These are phyloP conservation scores for Amanita pallidorosea DNA, from an alignment of 768 basidiomycete genomes.

Conservation along the genomic window DNA sequence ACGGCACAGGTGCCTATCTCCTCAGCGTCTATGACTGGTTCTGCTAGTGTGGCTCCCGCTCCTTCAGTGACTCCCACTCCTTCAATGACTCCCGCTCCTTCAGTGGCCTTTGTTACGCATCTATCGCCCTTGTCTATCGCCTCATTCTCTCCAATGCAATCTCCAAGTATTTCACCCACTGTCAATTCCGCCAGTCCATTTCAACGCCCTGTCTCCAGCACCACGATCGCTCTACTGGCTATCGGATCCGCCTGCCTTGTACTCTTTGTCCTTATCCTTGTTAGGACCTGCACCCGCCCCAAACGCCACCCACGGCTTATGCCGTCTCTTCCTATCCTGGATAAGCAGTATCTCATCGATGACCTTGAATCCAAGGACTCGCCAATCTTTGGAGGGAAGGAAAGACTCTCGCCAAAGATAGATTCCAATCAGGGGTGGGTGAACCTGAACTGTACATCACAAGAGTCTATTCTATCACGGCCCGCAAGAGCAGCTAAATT, in stretches of 20 bases:
- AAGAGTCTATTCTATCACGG: neutral
- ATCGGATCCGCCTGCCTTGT: slow-evolving; percentile 40
- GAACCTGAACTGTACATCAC: neutral
- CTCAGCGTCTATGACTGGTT: slow-evolving; percentile 10
- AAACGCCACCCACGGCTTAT: slow-evolving; percentile 43
- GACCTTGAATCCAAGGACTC: slow-evolving; percentile 46
- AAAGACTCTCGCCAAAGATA: slow-evolving; percentile 36
- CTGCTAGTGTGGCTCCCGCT: slow-evolving; percentile 7
- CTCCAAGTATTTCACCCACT: neutral
- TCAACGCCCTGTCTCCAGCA: slow-evolving; percentile 23
- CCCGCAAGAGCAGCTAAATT: neutral
- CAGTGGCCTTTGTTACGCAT: neutral
- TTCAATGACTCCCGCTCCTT: neutral
- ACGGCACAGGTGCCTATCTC: slow-evolving; percentile 16
- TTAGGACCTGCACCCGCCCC: slow-evolving; percentile 39
- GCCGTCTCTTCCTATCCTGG: slow-evolving; percentile 68
- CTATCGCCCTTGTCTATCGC: neutral
- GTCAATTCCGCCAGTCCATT: neutral
- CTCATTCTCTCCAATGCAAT: neutral
- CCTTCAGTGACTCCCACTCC: neutral
- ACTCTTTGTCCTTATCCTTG: slow-evolving; percentile 34
- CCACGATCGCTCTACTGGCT: slow-evolving; percentile 41
- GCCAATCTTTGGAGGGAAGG: slow-evolving; percentile 71
- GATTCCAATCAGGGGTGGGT: slow-evolving; percentile 11
- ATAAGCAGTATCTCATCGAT: slow-evolving; percentile 40